phyloP scores from a whole-genome alignment of 805 yeast genomes.

The Candida pseudofarinosa region DNA sequence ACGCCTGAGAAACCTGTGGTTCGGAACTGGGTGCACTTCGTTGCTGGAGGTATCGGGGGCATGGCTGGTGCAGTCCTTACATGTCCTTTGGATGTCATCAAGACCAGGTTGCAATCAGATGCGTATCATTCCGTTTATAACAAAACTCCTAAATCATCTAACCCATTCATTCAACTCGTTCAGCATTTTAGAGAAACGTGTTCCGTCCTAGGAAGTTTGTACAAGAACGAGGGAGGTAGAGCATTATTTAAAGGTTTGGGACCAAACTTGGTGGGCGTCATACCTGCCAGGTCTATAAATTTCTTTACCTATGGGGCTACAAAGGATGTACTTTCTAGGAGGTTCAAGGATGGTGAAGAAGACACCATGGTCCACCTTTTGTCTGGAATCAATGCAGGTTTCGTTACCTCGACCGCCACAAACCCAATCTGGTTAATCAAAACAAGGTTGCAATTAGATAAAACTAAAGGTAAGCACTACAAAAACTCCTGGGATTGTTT shows the following conservation, averaged over 20 bases:
- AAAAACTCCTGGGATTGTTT: conserved; percentile 85
- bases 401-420: conserved; percentile 92
- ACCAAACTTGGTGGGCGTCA: conserved; percentile 94
- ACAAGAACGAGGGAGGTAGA: conserved; percentile 71
- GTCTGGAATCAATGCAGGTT: conserved; percentile 88
- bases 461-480: conserved; percentile 61
- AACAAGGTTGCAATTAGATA: conserved; percentile 90
- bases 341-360: conserved; percentile 71
- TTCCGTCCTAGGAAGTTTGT: conserved; percentile 63
- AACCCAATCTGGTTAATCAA: conserved; percentile 97
- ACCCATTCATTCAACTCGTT: conserved; percentile 42
- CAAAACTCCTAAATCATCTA: conserved; percentile 37
- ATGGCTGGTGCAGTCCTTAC: conserved; percentile 96
- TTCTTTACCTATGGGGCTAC: conserved; percentile 96
- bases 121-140: conserved; percentile 61
- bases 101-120: conserved; percentile 91
- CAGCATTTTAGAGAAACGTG: conserved; percentile 84
- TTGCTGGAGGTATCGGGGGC: conserved; percentile 94
- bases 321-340: conserved; percentile 65
- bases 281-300: conserved; percentile 95
- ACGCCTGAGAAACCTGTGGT: conserved; percentile 13
- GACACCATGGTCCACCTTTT: conserved; percentile 79
- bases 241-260: conserved; percentile 94
- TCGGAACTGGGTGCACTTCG: conserved; percentile 66
- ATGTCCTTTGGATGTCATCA: conserved; percentile 93